Conservation (phyloP, 106 monocot genomes). For the Gastrodia elata region DNA sequence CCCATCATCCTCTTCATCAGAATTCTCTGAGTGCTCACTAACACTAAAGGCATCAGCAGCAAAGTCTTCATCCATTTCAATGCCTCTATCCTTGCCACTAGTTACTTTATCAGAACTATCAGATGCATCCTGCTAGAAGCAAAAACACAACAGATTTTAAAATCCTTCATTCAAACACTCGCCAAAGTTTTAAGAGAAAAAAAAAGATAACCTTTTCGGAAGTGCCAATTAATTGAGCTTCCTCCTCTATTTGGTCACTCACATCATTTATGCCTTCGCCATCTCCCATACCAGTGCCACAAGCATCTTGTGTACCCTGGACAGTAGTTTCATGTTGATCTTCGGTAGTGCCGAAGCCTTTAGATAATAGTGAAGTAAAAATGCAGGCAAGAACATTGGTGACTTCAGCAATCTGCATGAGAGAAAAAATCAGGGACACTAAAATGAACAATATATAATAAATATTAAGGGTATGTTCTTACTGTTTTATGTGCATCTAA, state of each 20-base stretch:
- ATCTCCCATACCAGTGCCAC: constrained; percentile 89
- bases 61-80: constrained; percentile 97
- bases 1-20: constrained; percentile 41
- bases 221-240: constrained; percentile 56
- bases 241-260: constrained; percentile 81
- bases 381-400: constrained; percentile 53
- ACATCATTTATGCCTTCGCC: constrained; percentile 82
- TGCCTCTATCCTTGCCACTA: constrained; percentile 50
- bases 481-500: constrained; percentile 65
- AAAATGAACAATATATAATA: neutral
- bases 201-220: constrained; percentile 38
- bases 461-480: constrained; percentile 6
- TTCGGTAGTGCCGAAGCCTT: constrained; percentile 65
- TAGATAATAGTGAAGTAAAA: constrained; percentile 52
- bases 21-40: constrained; percentile 65
- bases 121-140: constrained; percentile 33
- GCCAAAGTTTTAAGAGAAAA: neutral
- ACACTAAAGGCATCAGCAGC: constrained; percentile 60
- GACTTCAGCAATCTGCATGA: constrained; percentile 59
- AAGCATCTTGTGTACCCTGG: constrained; percentile 34
- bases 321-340: constrained; percentile 32
- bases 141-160: constrained; percentile 7
- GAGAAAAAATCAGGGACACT: constrained; percentile 6
- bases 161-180: neutral
- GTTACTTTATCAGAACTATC: constrained; percentile 40